Percentiles rank a stretch among this genome's conserved stretches.
These are phyloP conservation scores for Solanum chmielewskii DNA, from an alignment of 257 asterid genomes.

Conservation along the genomic window DNA sequence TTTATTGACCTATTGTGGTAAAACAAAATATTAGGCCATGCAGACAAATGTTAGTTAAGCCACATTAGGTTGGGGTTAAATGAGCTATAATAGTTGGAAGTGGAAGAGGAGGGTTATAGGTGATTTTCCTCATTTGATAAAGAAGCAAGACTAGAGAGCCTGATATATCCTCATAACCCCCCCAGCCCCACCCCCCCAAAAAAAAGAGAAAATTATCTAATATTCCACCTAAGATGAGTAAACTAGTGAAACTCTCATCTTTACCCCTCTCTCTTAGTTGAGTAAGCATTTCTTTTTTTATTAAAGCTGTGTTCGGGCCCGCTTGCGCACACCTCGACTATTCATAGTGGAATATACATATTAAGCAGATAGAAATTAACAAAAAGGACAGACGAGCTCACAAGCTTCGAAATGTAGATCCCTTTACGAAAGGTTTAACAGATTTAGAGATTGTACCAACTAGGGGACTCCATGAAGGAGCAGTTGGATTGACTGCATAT, in stretches of 20 bases:
- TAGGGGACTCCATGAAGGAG: not conserved
- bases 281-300: not conserved
- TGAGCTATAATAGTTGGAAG: not conserved
- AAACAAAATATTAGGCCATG: not conserved
- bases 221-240: not conserved
- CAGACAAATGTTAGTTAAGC: not conserved
- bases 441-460: not conserved
- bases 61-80: not conserved
- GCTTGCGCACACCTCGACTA: not conserved
- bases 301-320: not conserved
- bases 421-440: not conserved
- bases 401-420: not conserved
- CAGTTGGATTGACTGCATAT: not conserved
- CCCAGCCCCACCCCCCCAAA: not conserved
- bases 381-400: not conserved
- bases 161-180: not conserved
- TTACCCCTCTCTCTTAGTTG: not conserved
- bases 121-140: not conserved
- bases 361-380: not conserved
- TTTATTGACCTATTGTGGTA: constrained; percentile 33
- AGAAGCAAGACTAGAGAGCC: not conserved
- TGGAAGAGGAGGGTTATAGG: not conserved
- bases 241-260: not conserved
- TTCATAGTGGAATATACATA: not conserved
- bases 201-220: not conserved